Conservation (phyloP, 306 rosid genomes). For the Coriaria nepalensis region DNA sequence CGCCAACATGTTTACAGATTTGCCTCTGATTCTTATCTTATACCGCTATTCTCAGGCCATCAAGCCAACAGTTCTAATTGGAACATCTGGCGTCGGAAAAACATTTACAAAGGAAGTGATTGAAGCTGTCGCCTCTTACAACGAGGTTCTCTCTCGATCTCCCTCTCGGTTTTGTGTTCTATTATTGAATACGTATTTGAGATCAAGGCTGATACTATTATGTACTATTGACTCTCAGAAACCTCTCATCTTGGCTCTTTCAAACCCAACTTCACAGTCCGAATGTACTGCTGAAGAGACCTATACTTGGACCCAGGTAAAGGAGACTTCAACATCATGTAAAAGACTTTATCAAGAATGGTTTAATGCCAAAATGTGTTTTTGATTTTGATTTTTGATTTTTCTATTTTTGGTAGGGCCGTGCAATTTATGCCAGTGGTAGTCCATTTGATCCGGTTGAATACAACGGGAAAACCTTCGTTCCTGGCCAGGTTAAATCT, state of each 20-base stretch:
- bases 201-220: neutral
- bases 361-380: constrained; percentile 5
- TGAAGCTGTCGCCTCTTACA: constrained; percentile 52
- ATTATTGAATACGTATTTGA: neutral
- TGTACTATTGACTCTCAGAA: constrained; percentile 22
- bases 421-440: constrained; percentile 84
- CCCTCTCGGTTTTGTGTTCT: neutral
- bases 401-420: constrained; percentile 35
- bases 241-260: constrained; percentile 86
- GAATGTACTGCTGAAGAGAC: constrained; percentile 97
- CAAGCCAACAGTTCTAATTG: constrained; percentile 80
- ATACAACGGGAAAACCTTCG: constrained; percentile 51
- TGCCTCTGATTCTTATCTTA: constrained; percentile 4
- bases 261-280: constrained; percentile 85
- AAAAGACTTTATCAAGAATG: neutral
- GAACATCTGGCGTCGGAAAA: constrained; percentile 76
- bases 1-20: constrained; percentile 1
- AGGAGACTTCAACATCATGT: no score
- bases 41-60: constrained; percentile 28
- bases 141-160: constrained; percentile 33
- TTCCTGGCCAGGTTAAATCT: constrained; percentile 63
- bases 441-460: constrained; percentile 88
- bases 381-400: constrained; percentile 1
- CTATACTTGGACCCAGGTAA: constrained; percentile 71
- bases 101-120: constrained; percentile 81